Evolutionary conservation across 75 land plant species (phyloP).

Genomic region (Sequoiadendron giganteum): DNA sequence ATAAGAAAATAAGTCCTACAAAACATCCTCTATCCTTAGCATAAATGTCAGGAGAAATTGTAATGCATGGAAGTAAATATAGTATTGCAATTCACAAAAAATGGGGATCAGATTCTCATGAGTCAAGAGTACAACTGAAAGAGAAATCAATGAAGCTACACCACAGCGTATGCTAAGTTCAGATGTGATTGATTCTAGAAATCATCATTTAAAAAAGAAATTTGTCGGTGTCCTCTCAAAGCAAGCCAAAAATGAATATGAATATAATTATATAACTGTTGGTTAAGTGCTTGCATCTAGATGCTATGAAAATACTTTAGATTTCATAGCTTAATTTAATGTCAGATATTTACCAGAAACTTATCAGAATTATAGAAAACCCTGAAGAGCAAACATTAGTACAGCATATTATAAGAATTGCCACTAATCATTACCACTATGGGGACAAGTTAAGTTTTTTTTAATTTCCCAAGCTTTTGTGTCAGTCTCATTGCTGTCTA

Average conservation of each 20-base stretch:
- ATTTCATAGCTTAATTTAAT: neutral
- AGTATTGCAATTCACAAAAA: neutral
- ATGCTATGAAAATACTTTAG: neutral
- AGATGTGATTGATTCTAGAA: neutral
- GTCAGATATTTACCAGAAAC: neutral
- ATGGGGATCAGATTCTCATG: neutral
- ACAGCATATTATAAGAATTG: neutral
- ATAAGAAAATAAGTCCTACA: neutral
- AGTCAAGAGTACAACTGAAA: constrained; percentile 5
- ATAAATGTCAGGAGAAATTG: neutral
- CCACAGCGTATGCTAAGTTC: neutral
- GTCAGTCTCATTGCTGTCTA: neutral
- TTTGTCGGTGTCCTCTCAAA: neutral
- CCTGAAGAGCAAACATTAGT: neutral
- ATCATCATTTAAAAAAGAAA: neutral
- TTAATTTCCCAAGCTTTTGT: neutral
- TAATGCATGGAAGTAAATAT: neutral
- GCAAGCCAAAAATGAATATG: neutral
- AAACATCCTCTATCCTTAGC: neutral
- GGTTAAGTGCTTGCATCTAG: neutral
- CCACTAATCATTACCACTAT: neutral
- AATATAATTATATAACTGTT: neutral
- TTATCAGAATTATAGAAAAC: neutral
- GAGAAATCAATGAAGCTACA: neutral
- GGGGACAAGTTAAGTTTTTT: neutral